These are phyloP conservation scores for Leptoxyphium fumago DNA, from an alignment of 2,329 filamentous ascomycete species.

Conservation along the genomic window DNA sequence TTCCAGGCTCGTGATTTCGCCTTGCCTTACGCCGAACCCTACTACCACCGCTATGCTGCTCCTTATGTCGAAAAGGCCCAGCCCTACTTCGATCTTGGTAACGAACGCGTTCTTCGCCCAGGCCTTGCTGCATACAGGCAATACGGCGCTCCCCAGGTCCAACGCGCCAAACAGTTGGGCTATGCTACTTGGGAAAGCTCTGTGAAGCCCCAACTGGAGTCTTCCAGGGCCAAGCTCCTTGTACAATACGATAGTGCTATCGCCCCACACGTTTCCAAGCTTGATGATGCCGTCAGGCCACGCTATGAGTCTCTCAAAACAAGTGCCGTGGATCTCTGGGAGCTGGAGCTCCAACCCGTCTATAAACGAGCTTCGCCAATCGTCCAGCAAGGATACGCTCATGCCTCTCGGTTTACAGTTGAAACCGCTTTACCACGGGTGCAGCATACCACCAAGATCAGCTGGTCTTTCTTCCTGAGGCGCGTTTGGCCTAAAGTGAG, in stretches of 20 bases:
- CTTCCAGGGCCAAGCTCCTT: conserved; percentile 46
- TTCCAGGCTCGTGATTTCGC: conserved; percentile 49
- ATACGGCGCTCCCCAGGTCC: conserved; percentile 60
- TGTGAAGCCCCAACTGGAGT: conserved; percentile 58
- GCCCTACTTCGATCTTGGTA: conserved; percentile 52
- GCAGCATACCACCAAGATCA: conserved; percentile 54
- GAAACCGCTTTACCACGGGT: conserved; percentile 59
- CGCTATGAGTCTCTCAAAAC: conserved; percentile 55
- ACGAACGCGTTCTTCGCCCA: conserved; percentile 52
- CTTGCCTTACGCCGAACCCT: conserved; percentile 64
- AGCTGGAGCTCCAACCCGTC: conserved; percentile 58
- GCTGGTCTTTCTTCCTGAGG: conserved; percentile 55
- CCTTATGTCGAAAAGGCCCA: conserved; percentile 64
- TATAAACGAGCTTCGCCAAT: conserved; percentile 66
- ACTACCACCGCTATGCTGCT: conserved; percentile 71
- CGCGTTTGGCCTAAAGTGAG: conserved; percentile 70
- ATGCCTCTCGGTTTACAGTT: conserved; percentile 51
- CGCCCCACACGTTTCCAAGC: conserved; percentile 57
- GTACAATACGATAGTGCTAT: conserved; percentile 56
- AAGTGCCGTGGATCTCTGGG: conserved; percentile 52
- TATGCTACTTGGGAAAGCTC: conserved; percentile 64
- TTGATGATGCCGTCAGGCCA: conserved; percentile 44
- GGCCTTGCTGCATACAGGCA: conserved; percentile 46
- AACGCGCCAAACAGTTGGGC: conserved; percentile 51
- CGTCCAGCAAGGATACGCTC: conserved; percentile 50